Evolutionary conservation across 139 green algal genomes (phyloP), one percentile per base, ranked within the genome.

Genomic region (Microglena sp.): DNA sequence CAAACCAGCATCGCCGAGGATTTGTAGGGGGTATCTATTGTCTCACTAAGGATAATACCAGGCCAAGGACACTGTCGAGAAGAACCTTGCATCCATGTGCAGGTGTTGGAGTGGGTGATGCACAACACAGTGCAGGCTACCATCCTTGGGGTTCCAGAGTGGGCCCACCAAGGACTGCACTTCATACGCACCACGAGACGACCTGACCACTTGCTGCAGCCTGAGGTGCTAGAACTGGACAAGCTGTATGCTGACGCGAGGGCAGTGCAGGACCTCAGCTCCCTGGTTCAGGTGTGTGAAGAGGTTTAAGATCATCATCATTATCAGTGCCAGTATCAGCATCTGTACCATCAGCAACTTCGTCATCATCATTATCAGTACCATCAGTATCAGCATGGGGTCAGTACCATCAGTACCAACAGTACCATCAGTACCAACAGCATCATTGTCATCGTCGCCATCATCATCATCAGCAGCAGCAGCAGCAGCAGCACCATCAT

Each of bases 61-160:
- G n/a, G n/a, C n/a, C n/a, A n/a, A n/a, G n/a, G n/a, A n/a, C n/a
- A n/a, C n/a, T n/a, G n/a, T n/a, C n/a, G n/a, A n/a, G n/a, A n/a
- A n/a, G n/a, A n/a, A n/a, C n/a, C 11, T 50, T n/a, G 40, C 40
- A 50, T n/a, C 40, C 11, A 15, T 11, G n/a, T n/a, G n/a, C 11
- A 68, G 8, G 79, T 83, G 45, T 70, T 86, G 64, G 43, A 66
- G 15, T 86, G 70, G 72, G 76, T 70, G 29, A 76, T 86, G 72
- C 18, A 18, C 50, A 83, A 81, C 62, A 87, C 74, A 28, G 77
- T 78, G 50, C 7, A 67, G 0, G 61, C 67, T n/a, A 83, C 53
- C 18, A 55, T 62, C 64, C 30, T 34, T 8, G 77, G 73, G 1
- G 54, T 78, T 36, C 11, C 30, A 59, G 1, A 54, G n/a, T 70